Evolutionary conservation across 164 flowering plant species (phyloP).

Genomic region (Tetrastigma voinierianum): DNA sequence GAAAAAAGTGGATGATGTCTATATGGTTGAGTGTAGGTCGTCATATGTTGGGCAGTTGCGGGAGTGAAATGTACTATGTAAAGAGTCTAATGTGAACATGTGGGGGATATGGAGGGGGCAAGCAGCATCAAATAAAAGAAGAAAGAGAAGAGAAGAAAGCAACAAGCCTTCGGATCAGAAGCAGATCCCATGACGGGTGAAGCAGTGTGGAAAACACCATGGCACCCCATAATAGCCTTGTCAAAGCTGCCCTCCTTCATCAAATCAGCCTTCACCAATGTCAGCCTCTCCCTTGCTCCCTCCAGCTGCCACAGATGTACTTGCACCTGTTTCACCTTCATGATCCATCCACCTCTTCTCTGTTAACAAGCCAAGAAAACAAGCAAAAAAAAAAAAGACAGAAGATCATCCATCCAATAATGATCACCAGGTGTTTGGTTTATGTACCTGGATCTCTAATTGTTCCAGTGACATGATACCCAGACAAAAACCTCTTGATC

Average conservation of each 20-base stretch:
- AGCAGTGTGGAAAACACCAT: constrained; percentile 89
- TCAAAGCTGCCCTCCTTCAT: constrained; percentile 84
- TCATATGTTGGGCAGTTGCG: too few relatives aligned
- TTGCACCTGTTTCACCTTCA: constrained; percentile 48
- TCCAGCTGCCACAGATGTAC: constrained; percentile 71
- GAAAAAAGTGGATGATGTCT: too few relatives aligned
- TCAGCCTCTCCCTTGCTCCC: constrained; percentile 82
- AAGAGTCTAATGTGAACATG: too few relatives aligned
- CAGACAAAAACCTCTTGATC: constrained; percentile 51
- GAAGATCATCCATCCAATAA: background rate
- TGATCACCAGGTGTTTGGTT: background rate
- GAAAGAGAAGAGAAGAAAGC: background rate
- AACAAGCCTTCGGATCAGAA: constrained; percentile 69
- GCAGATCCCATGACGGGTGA: constrained; percentile 66
- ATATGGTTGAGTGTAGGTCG: too few relatives aligned
- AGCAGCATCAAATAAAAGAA: background rate
- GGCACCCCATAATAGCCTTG: constrained; percentile 67
- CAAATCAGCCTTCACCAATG: constrained; percentile 67
- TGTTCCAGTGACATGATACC: constrained; percentile 57
- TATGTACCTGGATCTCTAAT: constrained; percentile 59
- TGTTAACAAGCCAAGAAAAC: background rate
- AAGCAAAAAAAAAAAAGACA: background rate
- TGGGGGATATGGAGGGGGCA: too few relatives aligned
- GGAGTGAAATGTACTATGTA: too few relatives aligned
- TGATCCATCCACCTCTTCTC: too few relatives aligned